Evolutionary conservation across 2,329 filamentous ascomycete genomes (phyloP), one percentile per base, ranked within the genome.

Genomic region (Didymosphaeria variabile): DNA sequence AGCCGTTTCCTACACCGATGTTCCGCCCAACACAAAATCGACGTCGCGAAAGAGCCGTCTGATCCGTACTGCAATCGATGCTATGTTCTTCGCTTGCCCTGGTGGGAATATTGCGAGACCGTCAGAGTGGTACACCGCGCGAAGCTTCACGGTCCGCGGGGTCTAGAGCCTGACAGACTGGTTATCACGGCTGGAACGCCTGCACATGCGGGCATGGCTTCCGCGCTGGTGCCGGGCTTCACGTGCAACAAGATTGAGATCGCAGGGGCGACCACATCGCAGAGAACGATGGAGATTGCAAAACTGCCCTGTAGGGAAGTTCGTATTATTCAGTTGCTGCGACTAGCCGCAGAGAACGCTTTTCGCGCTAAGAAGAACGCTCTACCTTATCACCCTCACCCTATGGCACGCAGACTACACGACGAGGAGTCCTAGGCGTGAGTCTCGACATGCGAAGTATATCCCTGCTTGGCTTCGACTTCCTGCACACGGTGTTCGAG

Each of bases 401-500:
- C 17, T 23, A 19, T 34, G 26, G 23, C 13, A 42, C 50, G 36
- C 34, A 36, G 34, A 12, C 21, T 12, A 32, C 26, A 31, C 21
- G 36, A 40, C 23, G 7, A 4, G 47, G 12, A 31, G 34, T 21
- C n/a, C 21, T 50, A 50, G 26, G 40, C 40, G 21, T n/a, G 42
- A 3, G 21, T 21, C 36, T 56, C 52, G 23, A 58, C 59, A n/a
- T 58, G 55, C 13, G 56, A 36, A 19, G 26, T 15, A 23, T 49
- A 62, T 12, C 32, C 60, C 45, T 56, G 52, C 56, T 62, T 59
- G 26, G 57, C 56, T 32, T 62, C 60, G 19, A 87, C 85, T 72
- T 88, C 86, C 57, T 83, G 80, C 5, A 87, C 81, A 44, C 87
- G 80, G 36, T 84, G 81, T 77, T 90, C 87, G 42, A 91, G 72